Evolutionary conservation across 2,329 filamentous ascomycete genomes (phyloP).

Genomic region (Kalaharituber pfeilii): DNA sequence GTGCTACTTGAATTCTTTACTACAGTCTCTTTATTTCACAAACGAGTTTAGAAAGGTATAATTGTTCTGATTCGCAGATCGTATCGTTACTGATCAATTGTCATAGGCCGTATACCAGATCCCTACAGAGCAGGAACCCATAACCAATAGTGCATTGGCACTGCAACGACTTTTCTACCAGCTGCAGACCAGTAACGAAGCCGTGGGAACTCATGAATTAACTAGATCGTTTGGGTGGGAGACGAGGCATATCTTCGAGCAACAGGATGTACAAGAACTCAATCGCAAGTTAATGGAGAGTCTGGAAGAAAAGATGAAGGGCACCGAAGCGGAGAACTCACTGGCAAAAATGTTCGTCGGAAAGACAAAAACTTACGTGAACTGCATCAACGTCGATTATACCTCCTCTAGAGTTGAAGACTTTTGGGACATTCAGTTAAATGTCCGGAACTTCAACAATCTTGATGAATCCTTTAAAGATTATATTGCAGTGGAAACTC

Average conservation of each 20-base stretch:
- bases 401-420: constrained; percentile 91
- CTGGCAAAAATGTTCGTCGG: constrained; percentile 85
- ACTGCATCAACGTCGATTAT: constrained; percentile 95
- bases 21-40: constrained; percentile 71
- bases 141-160: constrained; percentile 79
- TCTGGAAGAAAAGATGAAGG: constrained; percentile 96
- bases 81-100: not conserved
- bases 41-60: constrained; percentile 82
- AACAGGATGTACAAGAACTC: constrained; percentile 94
- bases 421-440: constrained; percentile 97
- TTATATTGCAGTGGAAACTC: constrained; percentile 89
- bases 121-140: constrained; percentile 69
- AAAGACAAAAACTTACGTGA: constrained; percentile 97
- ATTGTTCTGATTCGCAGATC: not conserved
- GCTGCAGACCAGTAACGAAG: constrained; percentile 65
- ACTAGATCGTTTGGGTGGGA: constrained; percentile 98
- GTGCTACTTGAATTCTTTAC: constrained; percentile 69
- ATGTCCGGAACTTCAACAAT: constrained; percentile 84
- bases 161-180: constrained; percentile 89
- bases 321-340: constrained; percentile 75
- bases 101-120: constrained; percentile 84
- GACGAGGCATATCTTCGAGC: constrained; percentile 91
- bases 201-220: constrained; percentile 80
- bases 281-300: constrained; percentile 95
- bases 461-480: constrained; percentile 89